A percentile compares a stretch with the other conserved stretches of the same genome.
phyloP scores from a whole-genome alignment of 2,329 filamentous ascomycete species.

The Hymenoscyphus scutula region DNA sequence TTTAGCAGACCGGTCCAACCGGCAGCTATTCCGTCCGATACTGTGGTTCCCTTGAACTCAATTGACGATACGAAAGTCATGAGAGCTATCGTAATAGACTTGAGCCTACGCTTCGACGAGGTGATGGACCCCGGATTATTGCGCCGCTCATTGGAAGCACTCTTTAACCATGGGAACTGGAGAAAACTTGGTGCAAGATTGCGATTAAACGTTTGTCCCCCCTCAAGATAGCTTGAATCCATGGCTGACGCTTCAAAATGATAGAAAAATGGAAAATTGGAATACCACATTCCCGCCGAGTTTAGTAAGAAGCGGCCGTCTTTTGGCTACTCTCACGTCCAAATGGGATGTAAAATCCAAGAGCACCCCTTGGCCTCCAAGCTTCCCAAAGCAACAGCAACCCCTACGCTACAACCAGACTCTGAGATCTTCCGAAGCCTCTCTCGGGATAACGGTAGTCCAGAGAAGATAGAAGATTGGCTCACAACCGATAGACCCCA shows the following conservation, averaged over 20 bases:
- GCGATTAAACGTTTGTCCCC: conserved; percentile 39
- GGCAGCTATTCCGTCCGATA: neutral
- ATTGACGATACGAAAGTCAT: conserved; percentile 3
- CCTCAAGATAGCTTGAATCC: neutral
- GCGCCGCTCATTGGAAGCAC: conserved; percentile 35
- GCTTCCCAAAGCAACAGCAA: conserved; percentile 37
- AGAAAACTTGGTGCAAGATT: conserved; percentile 46
- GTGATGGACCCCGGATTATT: conserved; percentile 44
- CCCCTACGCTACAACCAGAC: conserved; percentile 34
- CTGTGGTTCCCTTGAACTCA: conserved; percentile 1
- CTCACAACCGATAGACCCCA: conserved; percentile 44
- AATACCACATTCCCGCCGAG: conserved; percentile 42
- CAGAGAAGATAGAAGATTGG: conserved; percentile 41
- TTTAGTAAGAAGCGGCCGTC: conserved; percentile 41
- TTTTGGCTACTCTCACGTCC: conserved; percentile 41
- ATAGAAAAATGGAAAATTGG: conserved; percentile 37
- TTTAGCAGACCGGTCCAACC: conserved; percentile 2
- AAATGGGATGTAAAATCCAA: conserved; percentile 38
- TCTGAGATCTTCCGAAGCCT: conserved; percentile 33
- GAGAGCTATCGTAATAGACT: neutral
- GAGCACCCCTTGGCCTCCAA: conserved; percentile 43
- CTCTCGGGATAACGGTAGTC: conserved; percentile 28
- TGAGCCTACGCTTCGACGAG: conserved; percentile 41
- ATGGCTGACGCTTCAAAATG: neutral
- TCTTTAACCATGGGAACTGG: conserved; percentile 45